A percentile compares a stretch with the other conserved stretches of the same genome.
Conservation (phyloP, 2,329 filamentous ascomycete species). For the Emydomyces testavorans region DNA sequence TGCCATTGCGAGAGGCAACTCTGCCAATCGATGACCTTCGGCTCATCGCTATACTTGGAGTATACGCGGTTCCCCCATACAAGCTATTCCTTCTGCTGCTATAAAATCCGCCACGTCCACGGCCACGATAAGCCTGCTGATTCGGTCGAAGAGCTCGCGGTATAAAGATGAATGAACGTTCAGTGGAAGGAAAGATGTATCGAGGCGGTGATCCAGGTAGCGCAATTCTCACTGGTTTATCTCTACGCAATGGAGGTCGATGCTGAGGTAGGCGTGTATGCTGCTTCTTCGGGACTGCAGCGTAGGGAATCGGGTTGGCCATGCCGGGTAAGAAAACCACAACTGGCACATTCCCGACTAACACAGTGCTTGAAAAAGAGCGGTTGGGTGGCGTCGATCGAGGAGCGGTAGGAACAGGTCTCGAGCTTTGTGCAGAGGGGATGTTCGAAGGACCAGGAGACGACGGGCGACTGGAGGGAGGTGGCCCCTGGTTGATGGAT, state of each 20-base stretch:
- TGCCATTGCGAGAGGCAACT: slow-evolving; percentile 56
- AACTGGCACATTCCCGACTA: slow-evolving; percentile 74
- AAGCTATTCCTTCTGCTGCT: slow-evolving; percentile 69
- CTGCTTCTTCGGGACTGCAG: slow-evolving; percentile 70
- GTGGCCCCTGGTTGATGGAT: slow-evolving; percentile 36
- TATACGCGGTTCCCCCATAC: slow-evolving; percentile 69
- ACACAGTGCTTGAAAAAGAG: slow-evolving; percentile 69
- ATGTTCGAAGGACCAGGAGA: slow-evolving; percentile 20
- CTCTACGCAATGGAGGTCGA: slow-evolving; percentile 79
- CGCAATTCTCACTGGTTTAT: slow-evolving; percentile 92
- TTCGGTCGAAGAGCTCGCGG: slow-evolving; percentile 86
- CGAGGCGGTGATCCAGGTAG: slow-evolving; percentile 66
- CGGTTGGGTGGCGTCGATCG: slow-evolving; percentile 58
- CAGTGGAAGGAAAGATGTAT: slow-evolving; percentile 81
- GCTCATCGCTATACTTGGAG: slow-evolving; percentile 78
- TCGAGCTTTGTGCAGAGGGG: slow-evolving; percentile 25
- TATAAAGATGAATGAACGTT: slow-evolving; percentile 96
- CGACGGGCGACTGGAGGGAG: slow-evolving; percentile 24
- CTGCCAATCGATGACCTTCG: slow-evolving; percentile 68
- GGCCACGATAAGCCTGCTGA: slow-evolving; percentile 59
- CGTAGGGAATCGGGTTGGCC: slow-evolving; percentile 57
- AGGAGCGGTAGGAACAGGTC: slow-evolving; percentile 35
- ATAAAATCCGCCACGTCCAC: slow-evolving; percentile 59
- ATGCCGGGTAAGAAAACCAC: slow-evolving; percentile 69
- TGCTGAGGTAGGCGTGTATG: slow-evolving; percentile 93